phyloP scores from a whole-genome alignment of 768 basidiomycete species.

The Leccinum longicurvipes region DNA sequence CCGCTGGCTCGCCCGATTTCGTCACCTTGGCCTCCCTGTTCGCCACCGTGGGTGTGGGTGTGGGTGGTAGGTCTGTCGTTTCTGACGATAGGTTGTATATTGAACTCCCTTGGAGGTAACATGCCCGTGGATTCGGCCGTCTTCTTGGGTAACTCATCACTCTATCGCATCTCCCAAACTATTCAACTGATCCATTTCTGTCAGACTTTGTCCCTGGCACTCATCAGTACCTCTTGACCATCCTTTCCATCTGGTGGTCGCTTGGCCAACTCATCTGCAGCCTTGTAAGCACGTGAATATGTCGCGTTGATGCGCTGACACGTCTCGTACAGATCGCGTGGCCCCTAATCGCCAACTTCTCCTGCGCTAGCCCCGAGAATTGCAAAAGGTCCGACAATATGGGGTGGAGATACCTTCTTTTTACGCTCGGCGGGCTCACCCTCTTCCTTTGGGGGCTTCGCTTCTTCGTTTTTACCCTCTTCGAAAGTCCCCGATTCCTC shows the following conservation, averaged over 20 bases:
- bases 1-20: constrained; percentile 47
- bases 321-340: constrained; percentile 45
- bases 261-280: constrained; percentile 51
- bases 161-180: neutral
- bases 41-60: constrained; percentile 46
- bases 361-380: constrained; percentile 37
- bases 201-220: constrained; percentile 49
- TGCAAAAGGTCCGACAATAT: constrained; percentile 49
- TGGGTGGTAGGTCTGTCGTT: constrained; percentile 36
- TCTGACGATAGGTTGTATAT: neutral
- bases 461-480: constrained; percentile 49
- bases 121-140: constrained; percentile 54
- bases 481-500: constrained; percentile 59
- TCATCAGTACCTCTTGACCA: constrained; percentile 57
- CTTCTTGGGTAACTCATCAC: constrained; percentile 39
- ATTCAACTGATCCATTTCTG: constrained; percentile 7
- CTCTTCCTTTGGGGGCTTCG: constrained; percentile 52
- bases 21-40: constrained; percentile 45
- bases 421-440: constrained; percentile 50
- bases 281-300: constrained; percentile 32
- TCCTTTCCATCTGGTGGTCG: constrained; percentile 59
- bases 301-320: neutral
- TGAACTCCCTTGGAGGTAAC: constrained; percentile 36
- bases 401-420: constrained; percentile 63
- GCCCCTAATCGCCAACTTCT: constrained; percentile 55